These are phyloP conservation scores for Malbranchea cinnamomea DNA, from an alignment of 2,329 filamentous ascomycete genomes.

Conservation along the genomic window DNA sequence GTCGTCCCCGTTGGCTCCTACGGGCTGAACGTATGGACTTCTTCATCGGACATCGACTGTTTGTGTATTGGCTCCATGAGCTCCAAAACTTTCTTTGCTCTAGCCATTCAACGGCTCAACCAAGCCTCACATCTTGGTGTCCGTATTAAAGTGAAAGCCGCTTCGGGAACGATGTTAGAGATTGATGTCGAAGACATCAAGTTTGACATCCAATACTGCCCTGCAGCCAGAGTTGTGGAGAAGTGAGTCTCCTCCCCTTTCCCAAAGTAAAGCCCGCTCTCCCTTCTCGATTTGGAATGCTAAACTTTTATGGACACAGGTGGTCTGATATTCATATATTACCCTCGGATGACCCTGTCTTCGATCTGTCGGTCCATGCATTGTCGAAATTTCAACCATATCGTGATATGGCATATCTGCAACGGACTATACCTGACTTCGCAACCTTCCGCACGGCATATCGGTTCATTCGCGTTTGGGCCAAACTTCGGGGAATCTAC, in stretches of 20 bases:
- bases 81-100: conserved; percentile 44
- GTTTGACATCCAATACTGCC: conserved; percentile 53
- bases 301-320: conserved; percentile 10
- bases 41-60: conserved; percentile 48
- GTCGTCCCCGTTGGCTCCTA: conserved; percentile 52
- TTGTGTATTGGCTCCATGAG: conserved; percentile 50
- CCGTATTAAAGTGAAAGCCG: conserved; percentile 41
- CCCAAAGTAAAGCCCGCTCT: neutral
- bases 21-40: conserved; percentile 46
- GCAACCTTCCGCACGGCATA: conserved; percentile 44
- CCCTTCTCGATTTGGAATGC: neutral
- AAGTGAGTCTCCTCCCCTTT: conserved; percentile 18
- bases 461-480: conserved; percentile 48
- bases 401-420: conserved; percentile 47
- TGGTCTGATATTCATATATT: conserved; percentile 27
- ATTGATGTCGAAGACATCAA: conserved; percentile 43
- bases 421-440: conserved; percentile 44
- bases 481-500: conserved; percentile 46
- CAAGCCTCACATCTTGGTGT: conserved; percentile 32
- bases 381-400: conserved; percentile 49
- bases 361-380: conserved; percentile 40
- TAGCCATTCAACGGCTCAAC: conserved; percentile 41
- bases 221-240: conserved; percentile 40
- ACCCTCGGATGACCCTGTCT: conserved; percentile 38
- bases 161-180: conserved; percentile 49